Conservation (phyloP, 1,139 yeast species). For the Candida tetrigidarum region DNA sequence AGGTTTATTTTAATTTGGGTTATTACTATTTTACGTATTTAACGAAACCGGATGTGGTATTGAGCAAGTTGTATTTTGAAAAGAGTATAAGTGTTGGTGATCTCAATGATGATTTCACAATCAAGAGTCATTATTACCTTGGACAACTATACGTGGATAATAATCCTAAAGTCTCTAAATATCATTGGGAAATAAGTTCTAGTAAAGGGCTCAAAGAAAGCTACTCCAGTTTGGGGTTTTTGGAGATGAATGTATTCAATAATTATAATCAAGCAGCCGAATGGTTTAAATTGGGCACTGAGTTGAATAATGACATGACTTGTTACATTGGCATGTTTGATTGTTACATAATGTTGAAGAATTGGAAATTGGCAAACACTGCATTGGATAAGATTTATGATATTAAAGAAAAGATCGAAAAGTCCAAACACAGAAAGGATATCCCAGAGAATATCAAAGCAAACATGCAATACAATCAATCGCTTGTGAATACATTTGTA, state of each 20-base stretch:
- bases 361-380: conserved; percentile 30
- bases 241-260: conserved; percentile 72
- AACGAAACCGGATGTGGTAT: conserved; percentile 50
- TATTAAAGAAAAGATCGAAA: conserved; percentile 21
- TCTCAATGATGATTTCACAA: conserved; percentile 54
- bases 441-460: conserved; percentile 30
- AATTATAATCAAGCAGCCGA: conserved; percentile 61
- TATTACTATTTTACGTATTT: conserved; percentile 52
- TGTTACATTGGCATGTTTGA: conserved; percentile 83
- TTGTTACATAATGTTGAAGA: conserved; percentile 35
- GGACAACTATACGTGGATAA: conserved; percentile 64
- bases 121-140: conserved; percentile 76
- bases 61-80: conserved; percentile 63
- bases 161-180: conserved; percentile 62
- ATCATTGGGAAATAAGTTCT: conserved; percentile 79
- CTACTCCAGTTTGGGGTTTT: conserved; percentile 75
- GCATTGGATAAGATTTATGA: conserved; percentile 32
- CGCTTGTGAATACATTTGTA: conserved; percentile 34
- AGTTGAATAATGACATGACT: conserved; percentile 56
- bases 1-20: conserved; percentile 75
- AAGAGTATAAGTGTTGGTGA: conserved; percentile 64
- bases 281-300: conserved; percentile 86
- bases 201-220: conserved; percentile 76
- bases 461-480: conserved; percentile 28
- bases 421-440: conserved; percentile 13